Base-by-base conservation (phyloP, 768 basidiomycete species). In the Tremella yokohamensis region DNA sequence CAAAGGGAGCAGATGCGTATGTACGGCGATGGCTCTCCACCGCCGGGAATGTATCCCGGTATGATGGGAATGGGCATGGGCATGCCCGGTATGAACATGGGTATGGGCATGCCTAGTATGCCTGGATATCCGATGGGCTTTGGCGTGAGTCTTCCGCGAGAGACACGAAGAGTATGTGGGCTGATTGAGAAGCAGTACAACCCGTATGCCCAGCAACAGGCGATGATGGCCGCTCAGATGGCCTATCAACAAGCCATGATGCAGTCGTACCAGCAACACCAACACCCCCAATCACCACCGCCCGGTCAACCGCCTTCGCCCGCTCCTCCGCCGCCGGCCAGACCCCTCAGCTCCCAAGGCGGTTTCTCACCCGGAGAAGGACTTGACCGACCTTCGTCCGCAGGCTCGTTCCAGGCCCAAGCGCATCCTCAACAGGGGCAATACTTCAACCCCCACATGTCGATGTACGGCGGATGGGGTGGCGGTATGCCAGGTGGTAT, bases 1-100 rank as follows among this genome's bases (percentile, higher is more conserved):
- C 92, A 94, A 68, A 79, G 92, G 54, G 90, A 96, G 69, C 89
- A 93, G 73, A 88, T 89, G 83, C 86, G 86, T 13, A 72, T 73
- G 69, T 74, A 72, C 58, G 72, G 76, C n/a, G 85, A 85, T 57
- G 85, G 84, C 11, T 83, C 83, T 20, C 42, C n/a, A 16, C 42
- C 42, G 42, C n/a, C 22, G 42, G 62, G 66, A 8, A 65, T 66
- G 53, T 60, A 44, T 39, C 49, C 57, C 25, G 52, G 12, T 49
- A 63, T 65, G 57, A 66, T 65, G 64, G 56, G 56, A 45, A 66
- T 58, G 60, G 45, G 22, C 19, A 60, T 49, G 52, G 19, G 38
- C 25, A 54, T 42, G 47, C 52, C 48, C 37, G 49, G 62, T 25
- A 73, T 69, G 66, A 65, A 66, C 68, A 65, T 64, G 62, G 66